Percentiles rank a stretch among this genome's conserved stretches.
Conservation (phyloP, 805 yeast genomes). For the Candida tallmaniae region DNA sequence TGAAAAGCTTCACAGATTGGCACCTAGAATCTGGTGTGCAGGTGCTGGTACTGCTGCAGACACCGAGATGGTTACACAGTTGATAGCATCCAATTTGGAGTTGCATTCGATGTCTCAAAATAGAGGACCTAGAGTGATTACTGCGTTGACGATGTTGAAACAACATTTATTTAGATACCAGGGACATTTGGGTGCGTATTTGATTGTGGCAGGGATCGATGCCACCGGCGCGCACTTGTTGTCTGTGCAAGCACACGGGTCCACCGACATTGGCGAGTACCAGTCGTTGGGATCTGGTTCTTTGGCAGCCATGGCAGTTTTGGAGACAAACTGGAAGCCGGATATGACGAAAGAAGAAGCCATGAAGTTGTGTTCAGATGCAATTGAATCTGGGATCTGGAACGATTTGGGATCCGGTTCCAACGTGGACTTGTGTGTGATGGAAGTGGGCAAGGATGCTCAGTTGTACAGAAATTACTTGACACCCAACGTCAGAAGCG, state of each 20-base stretch:
- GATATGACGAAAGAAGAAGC: conserved; percentile 84
- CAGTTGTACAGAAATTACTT: conserved; percentile 77
- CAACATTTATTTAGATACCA: conserved; percentile 96
- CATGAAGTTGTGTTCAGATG: conserved; percentile 83
- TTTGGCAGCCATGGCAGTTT: conserved; percentile 96
- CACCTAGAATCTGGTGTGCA: conserved; percentile 97
- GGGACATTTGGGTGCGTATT: conserved; percentile 95
- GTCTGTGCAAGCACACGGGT: conserved; percentile 96
- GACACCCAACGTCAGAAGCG: conserved; percentile 84
- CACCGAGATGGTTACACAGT: conserved; percentile 95
- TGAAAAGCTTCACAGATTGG: conserved; percentile 84
- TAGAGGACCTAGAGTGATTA: conserved; percentile 88
- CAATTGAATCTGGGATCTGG: conserved; percentile 98
- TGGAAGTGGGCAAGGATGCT: conserved; percentile 91
- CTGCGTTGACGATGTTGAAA: conserved; percentile 87
- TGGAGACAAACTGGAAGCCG: conserved; percentile 83
- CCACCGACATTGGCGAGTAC: conserved; percentile 93
- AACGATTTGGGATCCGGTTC: conserved; percentile 99
- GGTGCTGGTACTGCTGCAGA: conserved; percentile 99
- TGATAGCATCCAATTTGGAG: conserved; percentile 87
- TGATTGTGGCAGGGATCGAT: conserved; percentile 97
- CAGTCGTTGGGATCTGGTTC: conserved; percentile 95
- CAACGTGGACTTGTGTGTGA: conserved; percentile 94
- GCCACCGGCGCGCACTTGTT: conserved; percentile 93
- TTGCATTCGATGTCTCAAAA: conserved; percentile 79